Conservation (phyloP, 495 filamentous ascomycete genomes). For the Staphylotrichum tortipilum region DNA sequence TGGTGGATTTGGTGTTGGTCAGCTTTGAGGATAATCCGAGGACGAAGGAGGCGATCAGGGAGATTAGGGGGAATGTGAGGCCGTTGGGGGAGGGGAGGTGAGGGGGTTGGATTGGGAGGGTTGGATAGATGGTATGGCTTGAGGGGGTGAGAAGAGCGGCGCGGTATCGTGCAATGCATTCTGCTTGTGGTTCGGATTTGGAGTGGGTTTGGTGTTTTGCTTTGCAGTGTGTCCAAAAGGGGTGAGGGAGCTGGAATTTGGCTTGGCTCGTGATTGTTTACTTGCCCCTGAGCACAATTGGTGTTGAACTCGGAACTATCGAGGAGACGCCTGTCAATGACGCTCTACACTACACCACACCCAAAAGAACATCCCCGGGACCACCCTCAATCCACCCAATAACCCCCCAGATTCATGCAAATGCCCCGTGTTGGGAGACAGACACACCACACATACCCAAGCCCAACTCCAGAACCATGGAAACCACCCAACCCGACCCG, state of each 20-base stretch:
- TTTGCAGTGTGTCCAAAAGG: not conserved
- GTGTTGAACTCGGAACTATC: no score
- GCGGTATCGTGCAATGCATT: not conserved
- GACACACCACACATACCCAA: no score
- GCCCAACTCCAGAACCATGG: no score
- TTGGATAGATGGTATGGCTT: not conserved
- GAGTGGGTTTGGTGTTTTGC: not conserved
- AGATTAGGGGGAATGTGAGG: conserved; percentile 54
- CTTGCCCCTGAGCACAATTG: conserved; percentile 1
- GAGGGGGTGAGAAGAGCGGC: not conserved
- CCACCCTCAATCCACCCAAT: no score
- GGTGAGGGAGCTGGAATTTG: no score
- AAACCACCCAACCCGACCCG: no score
- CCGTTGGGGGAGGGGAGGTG: conserved; percentile 15
- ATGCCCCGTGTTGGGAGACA: no score
- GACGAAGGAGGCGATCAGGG: conserved; percentile 64
- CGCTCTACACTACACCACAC: no score
- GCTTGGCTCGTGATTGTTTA: not conserved
- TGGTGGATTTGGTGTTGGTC: conserved; percentile 77
- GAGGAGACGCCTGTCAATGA: no score
- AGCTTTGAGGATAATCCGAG: conserved; percentile 84
- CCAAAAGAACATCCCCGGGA: no score
- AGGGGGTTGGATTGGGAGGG: not conserved
- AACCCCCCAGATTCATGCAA: no score
- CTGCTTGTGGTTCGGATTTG: no score